Base-by-base conservation (phyloP, 352 stramenopile species). In the Pythium coloratum region DNA sequence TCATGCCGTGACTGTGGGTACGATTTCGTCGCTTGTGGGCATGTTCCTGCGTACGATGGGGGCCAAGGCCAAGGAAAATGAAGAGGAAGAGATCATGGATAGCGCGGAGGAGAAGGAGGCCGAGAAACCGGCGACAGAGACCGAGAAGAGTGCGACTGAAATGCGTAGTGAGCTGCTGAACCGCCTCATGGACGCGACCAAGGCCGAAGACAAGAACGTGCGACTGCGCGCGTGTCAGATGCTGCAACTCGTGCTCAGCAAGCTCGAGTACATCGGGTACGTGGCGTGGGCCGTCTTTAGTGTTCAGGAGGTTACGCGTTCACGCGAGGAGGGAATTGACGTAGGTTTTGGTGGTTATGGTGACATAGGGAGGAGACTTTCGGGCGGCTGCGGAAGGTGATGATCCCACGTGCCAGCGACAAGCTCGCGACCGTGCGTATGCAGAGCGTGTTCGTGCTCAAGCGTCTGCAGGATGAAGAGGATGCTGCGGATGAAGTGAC, bases 361-460 rank as follows among this genome's bases (percentile, higher is more conserved):
- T 54, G 4, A 44, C 6, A 54, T 54, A 91, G 82, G 16, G 69
- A 86, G 14, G 66, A 77, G 12, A 58, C 83, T 9, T 73, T 64
- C 26, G 70, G 42, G 28, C 74, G 73, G 56, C 51, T 93, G 32
- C 72, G 69, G 5, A 66, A 74, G 9, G 71, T 70, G 2, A 69
- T 93, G 66, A 66, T 93, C 18, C 67, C 64, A 1, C 74, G 85
- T 13, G 76, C 87, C 3, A 82, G 75, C 6, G 86, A 94, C 59
- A 92, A 94, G 66, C 6, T 92, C 26, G 72, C 75, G 7, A 64
- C 72, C 1, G 73, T 94, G 42, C 75, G 86, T 9, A 75, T 90
- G 34, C 84, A 91, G 62, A 85, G 71, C 38, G 76, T 89, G 20
- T 77, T 82, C 33, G 82, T 77, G 6, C 72, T 94, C 10, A 86